These are phyloP conservation scores for Penicillium verrucosum DNA, from an alignment of 2,329 filamentous ascomycete genomes.

Conservation along the genomic window DNA sequence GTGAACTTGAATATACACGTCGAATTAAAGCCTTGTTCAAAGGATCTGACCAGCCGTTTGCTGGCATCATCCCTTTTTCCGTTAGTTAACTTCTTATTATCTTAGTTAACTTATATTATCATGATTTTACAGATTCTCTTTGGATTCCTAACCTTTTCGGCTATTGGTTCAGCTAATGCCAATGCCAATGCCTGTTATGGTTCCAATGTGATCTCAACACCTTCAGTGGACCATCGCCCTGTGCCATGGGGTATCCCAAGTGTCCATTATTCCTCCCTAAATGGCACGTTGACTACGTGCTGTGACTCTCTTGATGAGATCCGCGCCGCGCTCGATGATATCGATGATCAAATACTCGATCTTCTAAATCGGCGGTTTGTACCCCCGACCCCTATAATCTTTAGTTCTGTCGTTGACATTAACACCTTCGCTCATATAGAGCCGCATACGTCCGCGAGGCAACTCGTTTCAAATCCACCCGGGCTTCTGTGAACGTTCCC, in stretches of 20 bases:
- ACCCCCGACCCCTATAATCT: not conserved
- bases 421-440: not conserved
- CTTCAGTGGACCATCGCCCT: not conserved
- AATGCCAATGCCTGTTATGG: not conserved
- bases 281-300: conserved; percentile 2
- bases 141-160: not conserved
- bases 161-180: not conserved
- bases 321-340: not conserved
- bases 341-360: not conserved
- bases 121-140: not conserved
- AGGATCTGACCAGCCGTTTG: too few species aligned
- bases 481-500: not conserved
- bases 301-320: conserved; percentile 7
- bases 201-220: not conserved
- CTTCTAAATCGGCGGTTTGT: not conserved
- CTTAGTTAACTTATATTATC: not conserved
- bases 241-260: conserved; percentile 6
- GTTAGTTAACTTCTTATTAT: not conserved
- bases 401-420: not conserved
- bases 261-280: conserved; percentile 7
- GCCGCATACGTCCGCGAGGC: not conserved
- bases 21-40: too few species aligned
- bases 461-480: conserved; percentile 2
- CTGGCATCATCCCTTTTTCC: too few species aligned
- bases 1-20: too few species aligned